phyloP scores from a whole-genome alignment of 495 filamentous ascomycete genomes.

The Xylaria flabelliformis region DNA sequence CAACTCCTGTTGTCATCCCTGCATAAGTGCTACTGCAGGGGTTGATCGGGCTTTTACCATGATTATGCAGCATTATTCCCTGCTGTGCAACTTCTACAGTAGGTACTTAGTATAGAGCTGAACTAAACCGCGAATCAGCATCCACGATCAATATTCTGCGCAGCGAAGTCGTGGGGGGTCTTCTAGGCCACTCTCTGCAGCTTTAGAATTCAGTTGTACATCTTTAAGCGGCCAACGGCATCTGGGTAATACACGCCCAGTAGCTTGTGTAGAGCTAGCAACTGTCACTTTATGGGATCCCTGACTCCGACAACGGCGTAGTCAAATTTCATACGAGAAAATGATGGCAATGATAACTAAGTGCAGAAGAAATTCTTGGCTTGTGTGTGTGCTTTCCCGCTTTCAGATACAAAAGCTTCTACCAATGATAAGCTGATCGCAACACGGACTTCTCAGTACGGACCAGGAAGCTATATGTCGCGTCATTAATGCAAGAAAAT shows the following conservation, averaged over 20 bases:
- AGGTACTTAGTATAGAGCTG: neutral
- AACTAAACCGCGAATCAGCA: constrained; percentile 10
- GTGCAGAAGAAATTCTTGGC: neutral
- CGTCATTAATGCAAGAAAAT: neutral
- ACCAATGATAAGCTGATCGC: neutral
- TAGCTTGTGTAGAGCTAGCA: neutral
- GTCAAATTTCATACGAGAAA: neutral
- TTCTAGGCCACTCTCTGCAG: neutral
- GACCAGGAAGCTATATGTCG: neutral
- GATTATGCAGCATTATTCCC: constrained; percentile 7
- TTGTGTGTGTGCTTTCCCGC: neutral
- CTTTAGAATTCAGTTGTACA: neutral
- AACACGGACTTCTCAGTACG: neutral
- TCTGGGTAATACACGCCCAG: neutral
- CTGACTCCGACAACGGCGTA: neutral
- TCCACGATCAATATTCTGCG: neutral
- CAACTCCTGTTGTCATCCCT: constrained; percentile 25
- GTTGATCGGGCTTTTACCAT: constrained; percentile 3
- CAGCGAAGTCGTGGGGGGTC: constrained; percentile 2
- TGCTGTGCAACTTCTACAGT: constrained; percentile 16
- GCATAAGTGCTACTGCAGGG: constrained; percentile 24
- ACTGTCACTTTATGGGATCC: neutral
- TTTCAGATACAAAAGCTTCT: neutral
- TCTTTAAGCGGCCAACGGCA: neutral
- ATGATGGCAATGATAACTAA: neutral